phyloP scores from a whole-genome alignment of 768 basidiomycete species.

The Kwoniella dejecticola region DNA sequence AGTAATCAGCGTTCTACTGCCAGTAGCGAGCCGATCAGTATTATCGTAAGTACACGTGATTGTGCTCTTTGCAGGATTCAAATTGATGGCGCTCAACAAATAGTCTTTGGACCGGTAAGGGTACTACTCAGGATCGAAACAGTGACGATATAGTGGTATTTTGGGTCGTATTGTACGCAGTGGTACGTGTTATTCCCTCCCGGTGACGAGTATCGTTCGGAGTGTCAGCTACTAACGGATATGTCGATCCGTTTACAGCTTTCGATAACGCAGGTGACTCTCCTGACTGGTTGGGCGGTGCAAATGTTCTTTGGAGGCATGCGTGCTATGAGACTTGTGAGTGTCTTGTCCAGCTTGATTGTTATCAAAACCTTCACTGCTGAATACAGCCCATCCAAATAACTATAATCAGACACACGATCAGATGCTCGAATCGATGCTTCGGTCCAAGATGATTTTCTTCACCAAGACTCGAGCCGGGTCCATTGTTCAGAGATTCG shows the following conservation, averaged over 20 bases:
- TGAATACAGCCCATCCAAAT: no score
- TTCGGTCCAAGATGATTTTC: constrained; percentile 41
- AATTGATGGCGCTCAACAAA: no score
- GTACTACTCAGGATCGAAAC: not conserved
- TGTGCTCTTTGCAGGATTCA: no score
- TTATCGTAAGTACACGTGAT: constrained; percentile 29
- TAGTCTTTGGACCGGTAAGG: constrained; percentile 41
- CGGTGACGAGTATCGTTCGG: no score
- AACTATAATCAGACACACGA: constrained; percentile 31
- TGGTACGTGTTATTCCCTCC: constrained; percentile 18
- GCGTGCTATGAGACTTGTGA: constrained; percentile 26
- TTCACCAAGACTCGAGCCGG: constrained; percentile 42
- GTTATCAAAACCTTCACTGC: no score
- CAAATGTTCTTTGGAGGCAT: constrained; percentile 31
- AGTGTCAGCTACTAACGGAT: not conserved
- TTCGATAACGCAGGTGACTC: constrained; percentile 15
- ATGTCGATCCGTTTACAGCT: constrained; percentile 16
- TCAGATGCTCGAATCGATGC: constrained; percentile 37
- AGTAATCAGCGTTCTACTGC: constrained; percentile 9
- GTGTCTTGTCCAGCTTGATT: constrained; percentile 6
- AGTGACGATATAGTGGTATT: constrained; percentile 12
- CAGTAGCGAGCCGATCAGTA: constrained; percentile 30
- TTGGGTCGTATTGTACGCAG: constrained; percentile 36
- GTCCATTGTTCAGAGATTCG: constrained; percentile 48
- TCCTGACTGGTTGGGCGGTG: not conserved